Evolutionary conservation across 768 basidiomycete genomes (phyloP), one percentile per base, ranked within the genome.

Genomic region (Mycena leptocephala): DNA sequence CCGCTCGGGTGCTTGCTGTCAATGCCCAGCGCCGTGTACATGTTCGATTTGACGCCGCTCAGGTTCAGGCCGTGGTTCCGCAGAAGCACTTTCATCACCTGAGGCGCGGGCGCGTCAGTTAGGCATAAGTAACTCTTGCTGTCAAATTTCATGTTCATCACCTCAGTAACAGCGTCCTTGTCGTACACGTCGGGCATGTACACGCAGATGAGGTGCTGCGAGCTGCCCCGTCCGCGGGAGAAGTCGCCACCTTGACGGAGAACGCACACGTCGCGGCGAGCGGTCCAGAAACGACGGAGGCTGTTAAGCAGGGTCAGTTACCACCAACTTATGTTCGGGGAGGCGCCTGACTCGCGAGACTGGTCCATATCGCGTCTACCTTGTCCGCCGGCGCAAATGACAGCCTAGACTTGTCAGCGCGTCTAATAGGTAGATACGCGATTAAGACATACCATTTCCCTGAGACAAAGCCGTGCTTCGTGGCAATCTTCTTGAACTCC

Each of bases 1-100:
- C 94, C 93, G 80, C 93, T 94, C 0, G 92, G 82, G 80, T 95
- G 95, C 80, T 95, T 95, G 83, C 94, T 95, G 78, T 95, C 93
- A 70, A 95, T 85, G 1, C 93, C 93, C 92, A 79, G 48, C 61
- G 76, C 55, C 3, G 94, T 94, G 79, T 95, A 95, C 58, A 95
- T 79, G 80, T 95, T 86, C 6, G 93, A 91, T 80, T 95, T 95
- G 18, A 95, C 94, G 10, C 93, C 93, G 77, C 87, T 90, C 11
- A 94, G 87, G 78, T 88, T 92, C 62, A 92, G 80, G 0, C 94
- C 94, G 81, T 95, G 94, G 64, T 91, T 87, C 70, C 92, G 86
- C 55, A 95, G 80, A 13, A 95, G 85, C 7, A 93, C 86, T 80
- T 88, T 92, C 93, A 95, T 94, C 35, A 94, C 91, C 94, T 93